These are phyloP conservation scores for Pichia nanzhaoensis DNA, from an alignment of 805 yeast genomes.

Conservation along the genomic window DNA sequence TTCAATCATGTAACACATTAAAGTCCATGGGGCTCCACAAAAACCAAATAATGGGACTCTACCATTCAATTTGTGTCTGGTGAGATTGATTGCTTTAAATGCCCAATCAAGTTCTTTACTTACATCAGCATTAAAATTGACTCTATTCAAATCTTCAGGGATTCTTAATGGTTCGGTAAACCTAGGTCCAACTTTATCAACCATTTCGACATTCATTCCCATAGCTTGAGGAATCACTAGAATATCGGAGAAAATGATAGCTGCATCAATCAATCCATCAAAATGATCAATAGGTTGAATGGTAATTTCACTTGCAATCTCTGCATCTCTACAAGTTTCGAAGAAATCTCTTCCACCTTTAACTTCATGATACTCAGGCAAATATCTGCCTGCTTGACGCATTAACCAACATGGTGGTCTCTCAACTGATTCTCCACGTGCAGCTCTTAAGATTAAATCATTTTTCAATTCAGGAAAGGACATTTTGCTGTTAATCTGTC, in stretches of 20 bases:
- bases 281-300: constrained; percentile 92
- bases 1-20: constrained; percentile 93
- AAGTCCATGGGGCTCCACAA: constrained; percentile 98
- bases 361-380: constrained; percentile 86
- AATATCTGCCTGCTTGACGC: constrained; percentile 96
- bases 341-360: constrained; percentile 85
- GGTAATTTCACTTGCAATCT: constrained; percentile 87
- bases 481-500: constrained; percentile 4
- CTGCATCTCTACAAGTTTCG: constrained; percentile 92
- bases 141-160: constrained; percentile 57
- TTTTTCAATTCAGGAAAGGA: constrained; percentile 76
- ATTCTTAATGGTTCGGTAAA: constrained; percentile 82
- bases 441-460: constrained; percentile 88
- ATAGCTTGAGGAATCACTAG: constrained; percentile 96
- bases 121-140: constrained; percentile 58
- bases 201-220: constrained; percentile 93
- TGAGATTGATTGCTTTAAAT: constrained; percentile 82
- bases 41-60: constrained; percentile 93
- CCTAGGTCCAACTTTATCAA: constrained; percentile 91
- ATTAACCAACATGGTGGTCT: constrained; percentile 98
- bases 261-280: constrained; percentile 89
- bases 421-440: constrained; percentile 83
- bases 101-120: constrained; percentile 86
- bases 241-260: constrained; percentile 93
- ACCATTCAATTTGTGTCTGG: constrained; percentile 81